These are phyloP conservation scores for Aspergillus pseudoviridinutans DNA, from an alignment of 2,329 filamentous ascomycete genomes.

Conservation along the genomic window DNA sequence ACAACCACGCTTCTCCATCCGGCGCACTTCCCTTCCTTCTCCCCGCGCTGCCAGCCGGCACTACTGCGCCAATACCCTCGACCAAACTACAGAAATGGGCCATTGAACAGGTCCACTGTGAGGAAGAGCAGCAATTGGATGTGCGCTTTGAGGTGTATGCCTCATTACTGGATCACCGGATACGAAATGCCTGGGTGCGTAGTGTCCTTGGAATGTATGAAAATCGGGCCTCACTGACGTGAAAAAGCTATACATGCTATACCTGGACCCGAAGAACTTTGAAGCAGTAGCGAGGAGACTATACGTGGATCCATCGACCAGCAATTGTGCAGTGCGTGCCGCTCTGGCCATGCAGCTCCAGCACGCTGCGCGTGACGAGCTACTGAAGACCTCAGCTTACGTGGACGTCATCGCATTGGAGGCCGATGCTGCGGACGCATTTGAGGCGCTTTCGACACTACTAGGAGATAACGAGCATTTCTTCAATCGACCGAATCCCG, in stretches of 20 bases:
- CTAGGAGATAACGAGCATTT: slow-evolving; percentile 60
- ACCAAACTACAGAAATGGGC: slow-evolving; percentile 68
- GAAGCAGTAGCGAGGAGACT: slow-evolving; percentile 61
- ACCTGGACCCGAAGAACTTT: slow-evolving; percentile 67
- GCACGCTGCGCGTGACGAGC: slow-evolving; percentile 68
- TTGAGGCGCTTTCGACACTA: slow-evolving; percentile 57
- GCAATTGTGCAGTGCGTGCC: slow-evolving; percentile 59
- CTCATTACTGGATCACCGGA: slow-evolving; percentile 68
- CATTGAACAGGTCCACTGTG: slow-evolving; percentile 46
- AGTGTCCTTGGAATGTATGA: not conserved
- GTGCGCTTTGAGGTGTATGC: slow-evolving; percentile 69
- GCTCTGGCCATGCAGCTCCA: slow-evolving; percentile 65
- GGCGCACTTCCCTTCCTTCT: slow-evolving; percentile 86
- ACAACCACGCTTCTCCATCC: slow-evolving; percentile 87
- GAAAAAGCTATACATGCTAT: slow-evolving; percentile 69
- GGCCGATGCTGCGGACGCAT: slow-evolving; percentile 58
- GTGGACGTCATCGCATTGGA: slow-evolving; percentile 57
- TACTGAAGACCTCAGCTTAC: slow-evolving; percentile 57
- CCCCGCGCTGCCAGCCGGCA: slow-evolving; percentile 46
- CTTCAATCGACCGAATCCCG: slow-evolving; percentile 56
- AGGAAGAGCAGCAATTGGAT: slow-evolving; percentile 50
- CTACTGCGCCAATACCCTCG: slow-evolving; percentile 52
- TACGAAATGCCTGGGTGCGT: slow-evolving; percentile 81
- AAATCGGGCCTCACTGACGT: slow-evolving; percentile 1
- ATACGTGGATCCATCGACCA: slow-evolving; percentile 64